phyloP scores from a whole-genome alignment of 352 stramenopile genomes.

The Phytophthora quininea region DNA sequence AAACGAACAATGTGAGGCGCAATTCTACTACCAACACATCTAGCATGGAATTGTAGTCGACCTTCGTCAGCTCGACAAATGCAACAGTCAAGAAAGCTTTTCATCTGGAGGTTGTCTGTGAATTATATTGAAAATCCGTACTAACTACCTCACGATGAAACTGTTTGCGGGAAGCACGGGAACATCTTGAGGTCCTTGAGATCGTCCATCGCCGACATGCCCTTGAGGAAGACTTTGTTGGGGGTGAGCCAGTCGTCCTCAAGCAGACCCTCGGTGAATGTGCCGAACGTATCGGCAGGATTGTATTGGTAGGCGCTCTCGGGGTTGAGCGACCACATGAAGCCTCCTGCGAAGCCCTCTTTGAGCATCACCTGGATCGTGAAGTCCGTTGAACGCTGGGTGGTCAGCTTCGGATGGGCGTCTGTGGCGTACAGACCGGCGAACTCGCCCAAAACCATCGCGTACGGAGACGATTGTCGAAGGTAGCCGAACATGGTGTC shows the following conservation, averaged over 20 bases:
- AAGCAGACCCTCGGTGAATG: constrained; percentile 67
- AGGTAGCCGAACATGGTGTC: constrained; percentile 73
- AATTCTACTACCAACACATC: too few relatives aligned
- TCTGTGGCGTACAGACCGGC: constrained; percentile 64
- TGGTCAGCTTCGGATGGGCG: constrained; percentile 50
- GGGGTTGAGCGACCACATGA: constrained; percentile 81
- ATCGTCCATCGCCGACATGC: constrained; percentile 51
- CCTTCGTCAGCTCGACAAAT: neutral
- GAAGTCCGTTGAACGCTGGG: constrained; percentile 64
- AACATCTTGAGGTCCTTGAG: constrained; percentile 65
- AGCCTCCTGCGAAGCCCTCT: constrained; percentile 54
- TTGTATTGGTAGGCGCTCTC: constrained; percentile 79
- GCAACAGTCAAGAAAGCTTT: neutral
- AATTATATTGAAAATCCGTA: constrained; percentile 2
- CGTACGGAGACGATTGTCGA: constrained; percentile 38
- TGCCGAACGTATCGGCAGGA: constrained; percentile 56
- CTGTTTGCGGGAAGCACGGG: constrained; percentile 52
- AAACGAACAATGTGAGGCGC: too few relatives aligned
- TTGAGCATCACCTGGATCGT: constrained; percentile 68
- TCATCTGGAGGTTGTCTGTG: neutral
- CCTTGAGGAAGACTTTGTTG: constrained; percentile 65
- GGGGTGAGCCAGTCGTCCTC: constrained; percentile 76
- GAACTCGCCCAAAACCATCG: constrained; percentile 71
- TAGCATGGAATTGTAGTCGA: too few relatives aligned
- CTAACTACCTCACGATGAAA: constrained; percentile 21